phyloP scores from a whole-genome alignment of 345 rosid genomes.

The Angophora floribunda region DNA sequence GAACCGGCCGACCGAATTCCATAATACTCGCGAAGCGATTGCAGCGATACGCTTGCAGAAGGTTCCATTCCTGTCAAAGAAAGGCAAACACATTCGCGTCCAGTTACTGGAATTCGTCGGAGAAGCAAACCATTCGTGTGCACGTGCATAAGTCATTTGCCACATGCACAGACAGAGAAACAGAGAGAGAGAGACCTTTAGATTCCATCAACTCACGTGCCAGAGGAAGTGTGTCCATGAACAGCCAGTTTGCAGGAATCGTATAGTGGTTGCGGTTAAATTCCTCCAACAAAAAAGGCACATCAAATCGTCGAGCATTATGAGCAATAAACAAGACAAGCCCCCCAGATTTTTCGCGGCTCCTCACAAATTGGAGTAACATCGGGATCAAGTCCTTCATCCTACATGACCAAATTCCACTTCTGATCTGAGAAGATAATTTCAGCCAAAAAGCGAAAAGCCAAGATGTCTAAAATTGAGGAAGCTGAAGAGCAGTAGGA shows the following conservation, averaged over 20 bases:
- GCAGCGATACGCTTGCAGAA: slow-evolving; percentile 22
- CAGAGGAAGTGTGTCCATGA: slow-evolving; percentile 59
- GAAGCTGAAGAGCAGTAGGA: not conserved
- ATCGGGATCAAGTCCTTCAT: slow-evolving; percentile 81
- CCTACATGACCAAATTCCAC: slow-evolving; percentile 22
- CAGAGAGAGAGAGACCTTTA: slow-evolving; percentile 23
- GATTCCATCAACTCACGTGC: slow-evolving; percentile 55
- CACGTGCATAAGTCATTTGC: not conserved
- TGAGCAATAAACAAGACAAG: slow-evolving; percentile 61
- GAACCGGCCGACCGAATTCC: slow-evolving; percentile 31
- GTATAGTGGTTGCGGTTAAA: slow-evolving; percentile 53
- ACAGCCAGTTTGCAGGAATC: slow-evolving; percentile 64
- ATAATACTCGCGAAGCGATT: slow-evolving; percentile 38
- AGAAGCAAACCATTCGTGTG: not conserved
- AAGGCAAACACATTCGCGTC: not conserved
- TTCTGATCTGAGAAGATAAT: not conserved
- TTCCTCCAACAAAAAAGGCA: slow-evolving; percentile 60
- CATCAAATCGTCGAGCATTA: slow-evolving; percentile 72
- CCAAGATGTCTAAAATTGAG: not conserved
- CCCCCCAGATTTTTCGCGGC: slow-evolving; percentile 81
- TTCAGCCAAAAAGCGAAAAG: not conserved
- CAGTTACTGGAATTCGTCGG: not conserved
- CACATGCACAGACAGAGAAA: not conserved
- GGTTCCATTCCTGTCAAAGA: slow-evolving; percentile 19
- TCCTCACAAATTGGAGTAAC: slow-evolving; percentile 45